Evolutionary conservation across 331 rosid genomes (phyloP), one percentile per base, ranked within the genome.

Genomic region (Spiraea crenata): DNA sequence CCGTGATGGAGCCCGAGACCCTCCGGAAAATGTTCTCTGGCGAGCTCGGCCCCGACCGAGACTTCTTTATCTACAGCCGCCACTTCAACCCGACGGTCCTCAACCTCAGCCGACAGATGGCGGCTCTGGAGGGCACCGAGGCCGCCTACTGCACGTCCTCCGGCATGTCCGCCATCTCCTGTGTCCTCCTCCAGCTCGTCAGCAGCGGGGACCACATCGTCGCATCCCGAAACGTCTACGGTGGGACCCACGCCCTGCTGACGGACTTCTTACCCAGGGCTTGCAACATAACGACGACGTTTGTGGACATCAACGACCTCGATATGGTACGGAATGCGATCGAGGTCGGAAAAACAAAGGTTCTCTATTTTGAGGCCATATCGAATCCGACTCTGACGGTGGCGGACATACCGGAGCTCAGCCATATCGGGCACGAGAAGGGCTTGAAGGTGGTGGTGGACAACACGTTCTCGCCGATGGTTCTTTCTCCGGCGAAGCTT

Each of bases 41-140:
- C 1, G 99, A 93, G 57, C 78, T 91, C 0, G 97, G 97, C 0
- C 88, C 97, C 0, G 99, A 90, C n/a, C 79, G 91, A 0, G 99
- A 93, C 38, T 93, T 77, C 82, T 93, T 85, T 83, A 77, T 93
- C 82, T 93, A 93, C 83, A 93, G 99, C 81, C 99, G 99, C 12
- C 99, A 93, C 82, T 93, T 93, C 74, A 91, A 93, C 62, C 99
- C 99, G 0, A 93, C 99, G 1, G 97, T 95, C 2, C 66, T 95
- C 11, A 86, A 86, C 74, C 91, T 95, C 15, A 76, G 96, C 81
- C 96, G 99, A 7, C 90, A 85, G 65, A 86, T 95, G 95, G 99
- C 99, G 0, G 96, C 99, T 3, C 65, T 93, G 0, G 99, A 93
- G 49, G 92, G 92, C 5, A 93, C 99, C 0, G 97, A 93, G 70